Evolutionary conservation across 2,329 filamentous ascomycete species (phyloP), one percentile per base, ranked within the genome.

Genomic region (Aplosporella prunicola): DNA sequence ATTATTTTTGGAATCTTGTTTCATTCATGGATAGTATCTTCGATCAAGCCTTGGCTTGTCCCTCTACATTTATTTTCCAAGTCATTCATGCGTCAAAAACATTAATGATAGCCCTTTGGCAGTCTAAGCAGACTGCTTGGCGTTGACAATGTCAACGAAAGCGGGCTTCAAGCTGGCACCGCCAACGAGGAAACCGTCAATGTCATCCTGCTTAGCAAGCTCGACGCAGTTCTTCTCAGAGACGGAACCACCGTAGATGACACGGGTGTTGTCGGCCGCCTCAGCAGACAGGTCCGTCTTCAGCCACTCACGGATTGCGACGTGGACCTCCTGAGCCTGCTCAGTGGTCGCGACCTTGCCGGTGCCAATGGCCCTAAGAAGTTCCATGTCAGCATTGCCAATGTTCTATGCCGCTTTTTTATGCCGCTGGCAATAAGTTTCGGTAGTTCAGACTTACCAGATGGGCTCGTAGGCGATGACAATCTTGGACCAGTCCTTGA

Each of bases 391-490:
- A 42, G 34, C 22, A 38, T 30, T 23, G 14, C 9, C 23, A 13
- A 10, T 5, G 9, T n/a, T 9, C 9, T n/a, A n/a, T n/a, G n/a
- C n/a, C 15, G 9, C 22, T 3, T 9, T n/a, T 5, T 9, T 14
- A 14, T 31, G 29, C 14, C 16, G 15, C 35, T n/a, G n/a, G n/a
- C n/a, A n/a, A n/a, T n/a, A 27, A 34, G 27, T 49, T 41, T 16
- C 5, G 11, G 20, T 15, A 10, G 13, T 26, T 6, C n/a, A 14
- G 51, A 79, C 82, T 61, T 78, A 87, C 89, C 91, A 98, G 72
- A 98, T 93, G 57, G 91, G 91, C 76, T 98, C 91, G 68, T 98
- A 98, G 57, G 91, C 91, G 56, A 98, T 76, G 61, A 98, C 91
- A 48, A 98, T 76, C 72, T 91, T 91, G 57, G 71, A 76, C 91